Evolutionary conservation across 192 early-diverging fungal species (phyloP), one percentile per base, ranked within the genome.

Genomic region (Umbelopsis sp.): DNA sequence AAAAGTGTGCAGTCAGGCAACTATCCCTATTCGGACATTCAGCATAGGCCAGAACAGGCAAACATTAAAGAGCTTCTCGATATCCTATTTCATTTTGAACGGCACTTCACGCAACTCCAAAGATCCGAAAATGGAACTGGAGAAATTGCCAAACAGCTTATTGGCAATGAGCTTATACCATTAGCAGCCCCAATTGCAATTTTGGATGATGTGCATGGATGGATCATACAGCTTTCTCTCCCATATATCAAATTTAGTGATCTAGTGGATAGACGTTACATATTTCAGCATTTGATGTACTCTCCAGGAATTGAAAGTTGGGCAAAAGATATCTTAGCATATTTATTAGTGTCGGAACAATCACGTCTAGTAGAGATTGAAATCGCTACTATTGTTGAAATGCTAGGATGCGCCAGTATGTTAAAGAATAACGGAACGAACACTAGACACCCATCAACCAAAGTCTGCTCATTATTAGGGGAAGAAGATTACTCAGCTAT

Each of bases 401-500:
- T 61, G 27, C 25, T 61, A 30, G 25, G 27, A 25, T 35, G 27
- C 33, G 55, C 55, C 55, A 35, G 33, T 6, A 61, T 10, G 2
- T 30, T 61, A 16, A 61, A 61, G 37, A 41, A 41, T 4, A 41
- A 6, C 10, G 10, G 5, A 10, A 41, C 5, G 37, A 41, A 6
- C 37, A 9, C 37, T 41, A 6, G 0, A 41, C 7, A 41, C 2
- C 1, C 37, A 9, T 1, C 1, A 41, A 9, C 37, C 37, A 10
- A 0, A 1, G 37, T 41, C 37, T 9, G 7, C 37, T 41, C 37
- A 41, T 41, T 35, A 15, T 35, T 61, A 18, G 22, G 46, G 23
- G 82, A 84, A 45, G 80, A 84, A 20, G 82, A 84, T 66, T 78
- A 73, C 22, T 53, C 77, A 18, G 75, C 71, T 5, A 48, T 81